Percentiles rank a stretch among this genome's conserved stretches.
Conservation (phyloP, 495 filamentous ascomycete species). For the Penicillium roqueforti region DNA sequence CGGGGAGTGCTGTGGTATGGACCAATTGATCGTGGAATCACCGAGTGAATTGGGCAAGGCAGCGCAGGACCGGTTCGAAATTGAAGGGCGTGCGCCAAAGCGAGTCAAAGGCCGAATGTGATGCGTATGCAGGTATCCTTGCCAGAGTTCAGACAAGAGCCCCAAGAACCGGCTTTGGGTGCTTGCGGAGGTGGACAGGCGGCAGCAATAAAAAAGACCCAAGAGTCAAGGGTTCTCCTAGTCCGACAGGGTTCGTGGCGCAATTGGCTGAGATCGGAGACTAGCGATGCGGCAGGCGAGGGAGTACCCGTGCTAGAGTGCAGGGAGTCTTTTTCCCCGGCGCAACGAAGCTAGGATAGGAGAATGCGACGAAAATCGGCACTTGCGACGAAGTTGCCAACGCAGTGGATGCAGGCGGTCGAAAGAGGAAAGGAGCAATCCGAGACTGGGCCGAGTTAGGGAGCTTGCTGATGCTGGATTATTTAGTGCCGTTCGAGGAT, state of each 20-base stretch:
- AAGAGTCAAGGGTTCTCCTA: slow-evolving; percentile 15
- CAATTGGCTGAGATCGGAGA: slow-evolving; percentile 25
- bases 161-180: slow-evolving; percentile 17
- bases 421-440: slow-evolving; percentile 42
- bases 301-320: slow-evolving; percentile 30
- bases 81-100: slow-evolving; percentile 13
- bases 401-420: slow-evolving; percentile 44
- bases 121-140: slow-evolving; percentile 20
- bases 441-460: slow-evolving; percentile 31
- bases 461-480: slow-evolving; percentile 30
- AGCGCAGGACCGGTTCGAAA: slow-evolving; percentile 12
- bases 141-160: slow-evolving; percentile 20
- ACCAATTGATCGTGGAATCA: slow-evolving; percentile 35
- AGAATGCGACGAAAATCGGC: slow-evolving; percentile 21
- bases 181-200: slow-evolving; percentile 22
- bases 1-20: slow-evolving; percentile 29
- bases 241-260: slow-evolving; percentile 2
- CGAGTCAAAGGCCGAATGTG: slow-evolving; percentile 16
- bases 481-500: slow-evolving; percentile 28
- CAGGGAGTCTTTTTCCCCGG: slow-evolving; percentile 24
- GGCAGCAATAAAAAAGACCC: slow-evolving; percentile 15
- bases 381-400: slow-evolving; percentile 36
- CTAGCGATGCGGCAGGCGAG: slow-evolving; percentile 24
- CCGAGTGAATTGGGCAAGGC: slow-evolving; percentile 17
- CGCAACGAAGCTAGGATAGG: slow-evolving; percentile 16